Conservation (phyloP, 257 asterid species). For the Capsicum rhomboideum region DNA sequence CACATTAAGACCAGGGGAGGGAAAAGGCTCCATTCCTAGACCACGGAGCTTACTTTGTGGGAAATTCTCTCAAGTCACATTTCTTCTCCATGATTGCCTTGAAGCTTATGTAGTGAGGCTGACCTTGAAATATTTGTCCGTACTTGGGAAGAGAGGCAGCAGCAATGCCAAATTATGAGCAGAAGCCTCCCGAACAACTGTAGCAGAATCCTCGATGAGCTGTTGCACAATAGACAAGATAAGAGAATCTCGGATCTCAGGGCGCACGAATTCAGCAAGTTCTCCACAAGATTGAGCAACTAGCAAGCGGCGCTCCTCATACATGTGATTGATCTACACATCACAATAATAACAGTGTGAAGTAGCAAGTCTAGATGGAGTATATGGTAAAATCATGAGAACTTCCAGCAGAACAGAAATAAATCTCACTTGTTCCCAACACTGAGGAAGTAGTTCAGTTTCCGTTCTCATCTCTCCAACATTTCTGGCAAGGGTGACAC, state of each 20-base stretch:
- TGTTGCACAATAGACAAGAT: slow-evolving; percentile 97
- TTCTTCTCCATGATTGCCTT: slow-evolving; percentile 98
- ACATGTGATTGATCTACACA: slow-evolving; percentile 90
- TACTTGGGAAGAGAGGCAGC: slow-evolving; percentile 92
- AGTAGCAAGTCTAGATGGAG: background rate
- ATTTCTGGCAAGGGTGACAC: slow-evolving; percentile 89
- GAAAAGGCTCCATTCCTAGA: slow-evolving; percentile 92
- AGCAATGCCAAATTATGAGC: slow-evolving; percentile 94
- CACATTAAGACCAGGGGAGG: slow-evolving; percentile 55
- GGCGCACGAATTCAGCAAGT: slow-evolving; percentile 90
- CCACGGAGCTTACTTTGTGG: slow-evolving; percentile 97
- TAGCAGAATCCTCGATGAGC: slow-evolving; percentile 96
- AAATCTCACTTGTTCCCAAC: slow-evolving; percentile 95
- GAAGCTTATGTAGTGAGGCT: slow-evolving; percentile 99
- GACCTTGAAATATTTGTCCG: slow-evolving; percentile 99
- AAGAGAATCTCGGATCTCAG: slow-evolving; percentile 98
- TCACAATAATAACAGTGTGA: slow-evolving; percentile 6
- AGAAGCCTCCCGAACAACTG: slow-evolving; percentile 96
- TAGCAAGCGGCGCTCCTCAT: slow-evolving; percentile 96
- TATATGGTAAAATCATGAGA: background rate
- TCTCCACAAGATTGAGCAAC: slow-evolving; percentile 99
- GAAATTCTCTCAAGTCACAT: slow-evolving; percentile 86
- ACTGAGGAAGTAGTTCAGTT: slow-evolving; percentile 96
- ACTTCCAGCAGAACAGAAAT: background rate
- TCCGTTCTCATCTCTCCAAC: slow-evolving; percentile 96